Conservation (phyloP, 2,329 filamentous ascomycete genomes). For the Diaporthe citriasiana region DNA sequence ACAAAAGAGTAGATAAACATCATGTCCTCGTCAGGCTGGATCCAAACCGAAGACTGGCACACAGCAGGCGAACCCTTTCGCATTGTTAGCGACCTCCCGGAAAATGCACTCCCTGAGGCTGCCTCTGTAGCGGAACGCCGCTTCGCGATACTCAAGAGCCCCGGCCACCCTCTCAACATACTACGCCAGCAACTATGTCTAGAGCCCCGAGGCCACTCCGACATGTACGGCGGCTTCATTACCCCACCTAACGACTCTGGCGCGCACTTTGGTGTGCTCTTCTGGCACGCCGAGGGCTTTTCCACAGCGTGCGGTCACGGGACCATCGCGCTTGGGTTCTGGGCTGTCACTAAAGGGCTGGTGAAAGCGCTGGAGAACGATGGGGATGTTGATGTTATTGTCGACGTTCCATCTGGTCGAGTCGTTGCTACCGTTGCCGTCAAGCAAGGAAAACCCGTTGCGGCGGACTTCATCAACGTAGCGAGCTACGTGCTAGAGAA, state of each 20-base stretch:
- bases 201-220: not conserved
- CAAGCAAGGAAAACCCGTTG: not conserved
- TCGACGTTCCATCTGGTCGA: not conserved
- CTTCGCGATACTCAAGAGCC: not conserved
- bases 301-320: not conserved
- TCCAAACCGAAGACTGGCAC: not conserved
- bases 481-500: not conserved
- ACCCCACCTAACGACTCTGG: not conserved
- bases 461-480: not conserved
- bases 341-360: not conserved
- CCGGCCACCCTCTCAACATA: not conserved
- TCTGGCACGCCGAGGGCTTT: not conserved
- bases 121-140: not conserved
- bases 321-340: not conserved
- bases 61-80: not conserved
- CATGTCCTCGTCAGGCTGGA: not conserved
- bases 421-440: not conserved
- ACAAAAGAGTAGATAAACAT: not conserved
- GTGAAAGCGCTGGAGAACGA: not conserved
- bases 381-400: not conserved
- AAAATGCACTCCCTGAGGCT: not conserved
- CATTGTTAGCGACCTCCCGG: not conserved
- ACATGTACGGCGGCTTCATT: not conserved
- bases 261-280: not conserved
- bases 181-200: not conserved